Percentiles rank a stretch among this genome's conserved stretches.
These are phyloP conservation scores for Cryptosporidium andersoni DNA, from an alignment of 169 alveolate genomes.

Conservation along the genomic window DNA sequence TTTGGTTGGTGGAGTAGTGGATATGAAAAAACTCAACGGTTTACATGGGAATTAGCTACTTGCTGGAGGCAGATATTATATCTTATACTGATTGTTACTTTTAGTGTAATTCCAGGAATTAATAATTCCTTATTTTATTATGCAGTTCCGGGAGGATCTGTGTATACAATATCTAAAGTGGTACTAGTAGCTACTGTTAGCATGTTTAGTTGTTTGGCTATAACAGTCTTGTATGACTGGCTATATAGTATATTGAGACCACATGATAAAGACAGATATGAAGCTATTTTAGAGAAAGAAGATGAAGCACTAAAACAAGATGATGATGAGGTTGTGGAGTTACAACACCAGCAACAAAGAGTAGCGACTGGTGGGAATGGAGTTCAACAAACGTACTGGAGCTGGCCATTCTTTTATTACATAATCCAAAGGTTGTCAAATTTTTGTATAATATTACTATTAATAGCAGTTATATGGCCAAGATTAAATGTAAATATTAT, in stretches of 20 bases:
- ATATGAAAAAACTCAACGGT: slow-evolving; percentile 27
- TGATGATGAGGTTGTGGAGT: slow-evolving; percentile 40
- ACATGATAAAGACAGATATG: slow-evolving; percentile 11
- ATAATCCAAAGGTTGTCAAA: slow-evolving; percentile 41
- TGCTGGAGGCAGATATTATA: slow-evolving; percentile 29
- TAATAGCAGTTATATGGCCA: slow-evolving; percentile 34
- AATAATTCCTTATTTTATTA: slow-evolving; percentile 12
- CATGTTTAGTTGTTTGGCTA: slow-evolving; percentile 21
- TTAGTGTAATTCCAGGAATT: not conserved
- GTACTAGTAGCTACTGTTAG: slow-evolving; percentile 12
- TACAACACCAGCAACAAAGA: slow-evolving; percentile 51
- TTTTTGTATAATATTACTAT: slow-evolving; percentile 18
- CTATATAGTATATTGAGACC: slow-evolving; percentile 22
- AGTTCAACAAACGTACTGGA: slow-evolving; percentile 16
- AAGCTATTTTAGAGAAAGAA: not conserved
- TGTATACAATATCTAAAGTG: slow-evolving; percentile 5
- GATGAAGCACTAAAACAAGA: slow-evolving; percentile 10
- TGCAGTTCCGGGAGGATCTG: slow-evolving; percentile 66
- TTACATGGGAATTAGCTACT: slow-evolving; percentile 44
- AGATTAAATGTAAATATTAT: slow-evolving; percentile 57
- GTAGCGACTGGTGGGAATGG: slow-evolving; percentile 42
- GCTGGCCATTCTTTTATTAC: slow-evolving; percentile 30
- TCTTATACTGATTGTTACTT: not conserved
- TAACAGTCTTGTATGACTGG: slow-evolving; percentile 12
- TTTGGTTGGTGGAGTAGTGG: slow-evolving; percentile 71